Base-by-base conservation (phyloP, 148 eudicot species). In the Silene conica region DNA sequence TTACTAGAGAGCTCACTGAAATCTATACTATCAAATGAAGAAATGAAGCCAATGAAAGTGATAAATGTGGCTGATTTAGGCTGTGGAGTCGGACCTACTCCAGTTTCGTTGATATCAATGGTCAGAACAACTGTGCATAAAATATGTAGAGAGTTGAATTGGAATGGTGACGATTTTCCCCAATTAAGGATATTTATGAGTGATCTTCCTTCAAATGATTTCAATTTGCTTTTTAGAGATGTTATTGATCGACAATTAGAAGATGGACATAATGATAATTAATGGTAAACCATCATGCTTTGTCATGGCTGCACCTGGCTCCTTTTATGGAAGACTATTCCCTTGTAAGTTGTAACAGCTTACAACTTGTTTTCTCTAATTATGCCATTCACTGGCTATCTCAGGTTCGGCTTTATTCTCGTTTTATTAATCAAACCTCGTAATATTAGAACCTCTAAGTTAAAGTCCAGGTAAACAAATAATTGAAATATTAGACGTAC, bases 121-220 rank as follows among this genome's bases (percentile, higher is more conserved):
- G 25, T 79, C 2, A 74, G 14, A 25, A 52, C 10, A 14, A 73
- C 71, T 6, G 78, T 79, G 9, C 66, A 69, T 7, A 54, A 31
- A 19, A 67, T 61, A 12, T 70, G 66, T 9, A 19, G 28, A 7
- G 16, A 23, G 28, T 3, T 64, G 45, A 69, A 56, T 0, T 45
- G 8, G 45, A 48, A 11, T 21, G 20, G 52, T 34, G 28, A 68
- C 1, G 11, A 71, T 26, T 19, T 75, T 2, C 78, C 74, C 10
- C 66, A 79, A 50, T 16, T 75, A 34, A 62, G 48, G 55, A 71
- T 79, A 12, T 75, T 67, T 26, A 54, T 79, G 48, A 79, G 72
- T 59, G 82, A 79, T 70, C 82, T 79, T 20, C 82, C 82, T 14
- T 58, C 78, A 12, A 79, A 75, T 67, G 82, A 79, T 41, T 79